Evolutionary conservation across 2,329 filamentous ascomycete genomes (phyloP), one percentile per base, ranked within the genome.

Genomic region (Pseudogymnoascus destructans): DNA sequence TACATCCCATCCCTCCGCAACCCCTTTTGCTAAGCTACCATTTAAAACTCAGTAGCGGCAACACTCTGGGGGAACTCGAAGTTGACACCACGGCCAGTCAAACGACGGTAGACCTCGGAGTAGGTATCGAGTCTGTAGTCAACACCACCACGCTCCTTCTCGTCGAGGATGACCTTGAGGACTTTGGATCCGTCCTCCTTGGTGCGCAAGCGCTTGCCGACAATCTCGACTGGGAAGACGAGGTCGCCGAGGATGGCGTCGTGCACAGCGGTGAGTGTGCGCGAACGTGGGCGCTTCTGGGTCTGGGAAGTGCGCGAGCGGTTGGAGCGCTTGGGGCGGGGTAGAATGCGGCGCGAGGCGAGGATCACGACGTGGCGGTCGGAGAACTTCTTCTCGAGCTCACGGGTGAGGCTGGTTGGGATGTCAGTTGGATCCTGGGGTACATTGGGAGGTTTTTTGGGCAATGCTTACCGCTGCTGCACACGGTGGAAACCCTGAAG

Each of bases 371-470:
- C 93, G 79, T 98, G 93, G 79, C 93, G 93, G 84, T 98, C 93
- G 66, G 93, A 97, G 89, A 98, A 98, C 83, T 98, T 98, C 90
- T 98, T 98, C 87, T 98, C 93, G 74, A 98, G 91, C 84, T 98
- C 93, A 79, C 93, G 93, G 78, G 93, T 98, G 74, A 98, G 86
- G 75, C 92, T 97, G 64, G 62, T 60, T 52, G 42, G 25, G 11
- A 59, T 25, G 33, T 57, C 17, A 56, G 33, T 56, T 56, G 54
- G 21, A 35, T 38, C 19, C 27, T 3, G 15, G 57, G 36, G 21
- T 25, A 5, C 17, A 57, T 33, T 33, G 38, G 15, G 38, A 23
- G 19, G 0, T 21, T 23, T 42, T 52, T 17, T n/a, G 2, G 35
- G 11, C 54, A 52, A 54, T 64, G 77, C 86, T 78, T 91, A 97